phyloP scores from a whole-genome alignment of 208 protist species.

The Leptomonas pyrrhocoris region DNA sequence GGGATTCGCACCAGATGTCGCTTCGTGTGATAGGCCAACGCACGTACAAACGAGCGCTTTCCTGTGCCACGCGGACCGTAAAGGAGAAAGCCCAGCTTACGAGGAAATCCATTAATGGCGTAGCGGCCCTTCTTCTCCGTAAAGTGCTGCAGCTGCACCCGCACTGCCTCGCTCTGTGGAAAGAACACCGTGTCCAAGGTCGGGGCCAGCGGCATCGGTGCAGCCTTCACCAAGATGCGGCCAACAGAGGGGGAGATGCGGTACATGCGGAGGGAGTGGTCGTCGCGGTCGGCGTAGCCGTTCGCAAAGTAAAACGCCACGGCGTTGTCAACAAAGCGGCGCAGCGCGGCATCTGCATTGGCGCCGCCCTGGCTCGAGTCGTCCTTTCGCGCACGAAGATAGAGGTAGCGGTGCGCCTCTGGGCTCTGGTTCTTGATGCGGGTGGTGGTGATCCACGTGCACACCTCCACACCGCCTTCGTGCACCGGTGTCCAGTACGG shows the following conservation, averaged over 20 bases:
- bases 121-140: slow-evolving; percentile 19
- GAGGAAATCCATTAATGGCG: slow-evolving; percentile 29
- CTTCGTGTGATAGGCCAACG: slow-evolving; percentile 29
- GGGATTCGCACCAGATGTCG: slow-evolving; percentile 33
- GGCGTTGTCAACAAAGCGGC: slow-evolving; percentile 30
- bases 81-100: slow-evolving; percentile 31
- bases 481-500: slow-evolving; percentile 29
- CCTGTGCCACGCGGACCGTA: slow-evolving; percentile 34
- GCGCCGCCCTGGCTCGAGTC: neutral
- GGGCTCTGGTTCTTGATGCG: neutral
- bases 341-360: slow-evolving; percentile 18
- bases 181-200: slow-evolving; percentile 36
- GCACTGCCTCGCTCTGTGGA: slow-evolving; percentile 4
- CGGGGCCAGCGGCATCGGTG: slow-evolving; percentile 16
- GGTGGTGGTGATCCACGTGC: slow-evolving; percentile 24
- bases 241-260: neutral
- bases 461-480: slow-evolving; percentile 23
- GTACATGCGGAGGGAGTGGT: slow-evolving; percentile 18
- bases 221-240: neutral
- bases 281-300: slow-evolving; percentile 16
- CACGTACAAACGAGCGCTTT: slow-evolving; percentile 36
- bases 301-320: slow-evolving; percentile 27
- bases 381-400: slow-evolving; percentile 22
- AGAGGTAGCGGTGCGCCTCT: slow-evolving; percentile 19
- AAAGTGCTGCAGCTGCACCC: slow-evolving; percentile 24